Evolutionary conservation across 306 rosid species (phyloP), one percentile per base, ranked within the genome.

Genomic region (Potentilla sterilis): DNA sequence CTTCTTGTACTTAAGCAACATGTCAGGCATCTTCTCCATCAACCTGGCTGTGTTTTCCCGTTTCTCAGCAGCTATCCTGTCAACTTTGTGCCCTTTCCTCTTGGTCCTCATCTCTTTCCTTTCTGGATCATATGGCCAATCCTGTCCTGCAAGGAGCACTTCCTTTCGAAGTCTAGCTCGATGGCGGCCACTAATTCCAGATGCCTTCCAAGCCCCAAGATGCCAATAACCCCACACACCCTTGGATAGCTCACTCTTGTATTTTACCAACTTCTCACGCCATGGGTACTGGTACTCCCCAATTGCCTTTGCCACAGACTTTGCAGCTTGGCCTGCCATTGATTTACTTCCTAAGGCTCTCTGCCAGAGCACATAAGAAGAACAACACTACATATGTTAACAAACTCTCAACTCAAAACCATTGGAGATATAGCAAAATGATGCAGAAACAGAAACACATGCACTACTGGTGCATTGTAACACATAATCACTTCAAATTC

Each of bases 201-300:
- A 89, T 5, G 97, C 88, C 86, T 88, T 89, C 97, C 97, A 92
- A 14, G 97, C 97, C 63, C 97, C 97, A n/a, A 91, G 83, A 62
- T 91, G 88, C 97, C 97, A 91, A 76, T 86, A 91, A 54, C 97
- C 97, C 95, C 95, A 89, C 6, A 88, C 90, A 46, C 97, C 97
- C 82, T 89, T 92, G 68, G 96, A 83, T 65, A 92, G 85, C 64
- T 92, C 96, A 70, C 82, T 82, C 83, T 85, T 84, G 74, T 89
- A 86, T 63, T 87, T 91, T 13, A 5, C 79, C 67, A 89, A 64
- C 86, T 91, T 89, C 86, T 89, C 94, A 9, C 85, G 88, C 97
- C 94, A 91, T 12, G 92, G 97, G 69, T 87, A 89, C 52, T 89
- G 94, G 84, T 84, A 89, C 41, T 82, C 94, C 21, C 83, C 89